Percentiles rank a stretch among this genome's conserved stretches.
phyloP scores from a whole-genome alignment of 2,329 filamentous ascomycete genomes.

The Trichoderma simmonsii region DNA sequence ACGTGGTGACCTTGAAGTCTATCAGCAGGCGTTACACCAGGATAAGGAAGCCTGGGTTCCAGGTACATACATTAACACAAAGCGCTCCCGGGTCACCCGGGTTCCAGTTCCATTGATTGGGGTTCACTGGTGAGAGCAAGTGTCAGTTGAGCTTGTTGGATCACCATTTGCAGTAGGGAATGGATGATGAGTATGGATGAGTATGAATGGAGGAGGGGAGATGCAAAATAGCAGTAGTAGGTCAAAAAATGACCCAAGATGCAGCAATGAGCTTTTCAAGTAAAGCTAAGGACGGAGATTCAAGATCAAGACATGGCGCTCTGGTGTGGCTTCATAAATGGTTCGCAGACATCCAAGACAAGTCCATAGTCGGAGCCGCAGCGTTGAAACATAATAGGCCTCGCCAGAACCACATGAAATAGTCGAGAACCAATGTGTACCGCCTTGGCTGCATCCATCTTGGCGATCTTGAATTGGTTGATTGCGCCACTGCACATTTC shows the following conservation, averaged over 20 bases:
- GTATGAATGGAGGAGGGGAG: too few species aligned
- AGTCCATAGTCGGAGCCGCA: background rate
- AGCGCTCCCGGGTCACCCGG: slow-evolving; percentile 38
- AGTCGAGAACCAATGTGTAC: background rate
- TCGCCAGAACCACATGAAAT: background rate
- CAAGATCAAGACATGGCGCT: background rate
- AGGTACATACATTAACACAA: slow-evolving; percentile 51
- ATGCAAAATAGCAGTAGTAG: background rate
- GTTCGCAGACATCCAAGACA: background rate
- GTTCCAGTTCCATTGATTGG: slow-evolving; percentile 53
- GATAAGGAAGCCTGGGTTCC: background rate
- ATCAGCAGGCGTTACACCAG: background rate
- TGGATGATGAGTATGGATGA: too few species aligned
- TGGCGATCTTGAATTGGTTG: background rate
- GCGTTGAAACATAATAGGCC: background rate
- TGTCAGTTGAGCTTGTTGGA: background rate
- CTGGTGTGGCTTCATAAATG: background rate
- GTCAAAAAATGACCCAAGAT: background rate
- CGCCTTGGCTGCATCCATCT: background rate
- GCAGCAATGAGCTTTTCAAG: background rate
- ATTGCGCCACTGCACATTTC: background rate
- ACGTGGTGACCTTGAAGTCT: slow-evolving; percentile 41
- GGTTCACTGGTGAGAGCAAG: slow-evolving; percentile 43
- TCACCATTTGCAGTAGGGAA: background rate
- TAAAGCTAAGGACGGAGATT: too few species aligned